Percentiles rank a stretch among this genome's conserved stretches.
phyloP scores from a whole-genome alignment of 1,284 basidiomycete genomes.

The Trichosporon sp. region DNA sequence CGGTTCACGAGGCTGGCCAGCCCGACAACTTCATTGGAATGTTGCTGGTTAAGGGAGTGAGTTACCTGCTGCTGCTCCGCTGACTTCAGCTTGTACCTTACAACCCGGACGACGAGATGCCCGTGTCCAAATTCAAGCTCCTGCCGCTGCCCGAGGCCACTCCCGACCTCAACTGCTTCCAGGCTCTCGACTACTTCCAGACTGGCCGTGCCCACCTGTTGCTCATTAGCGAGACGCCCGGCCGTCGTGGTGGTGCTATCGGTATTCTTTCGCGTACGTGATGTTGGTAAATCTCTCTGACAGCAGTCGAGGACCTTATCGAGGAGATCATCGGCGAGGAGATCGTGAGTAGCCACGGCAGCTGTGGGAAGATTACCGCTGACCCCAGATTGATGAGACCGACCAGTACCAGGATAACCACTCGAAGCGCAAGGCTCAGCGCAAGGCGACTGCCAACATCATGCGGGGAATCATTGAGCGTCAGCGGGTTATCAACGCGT shows the following conservation, averaged over 20 bases:
- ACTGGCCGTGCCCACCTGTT: conserved; percentile 92
- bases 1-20: conserved; percentile 77
- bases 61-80: conserved; percentile 25
- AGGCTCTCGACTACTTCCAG: conserved; percentile 69
- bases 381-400: conserved; percentile 77
- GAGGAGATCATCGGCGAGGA: conserved; percentile 60
- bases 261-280: conserved; percentile 67
- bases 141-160: conserved; percentile 89
- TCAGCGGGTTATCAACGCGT: conserved; percentile 50
- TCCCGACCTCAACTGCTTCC: conserved; percentile 78
- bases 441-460: conserved; percentile 70
- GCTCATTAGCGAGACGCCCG: conserved; percentile 80
- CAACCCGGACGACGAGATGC: conserved; percentile 77
- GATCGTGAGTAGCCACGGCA: too few relatives aligned
- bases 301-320: conserved; percentile 56
- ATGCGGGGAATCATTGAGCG: conserved; percentile 66
- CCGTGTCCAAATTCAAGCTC: conserved; percentile 72
- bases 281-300: too few relatives aligned
- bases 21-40: conserved; percentile 81
- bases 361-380: neutral
- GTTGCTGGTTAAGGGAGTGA: conserved; percentile 79
- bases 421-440: conserved; percentile 69
- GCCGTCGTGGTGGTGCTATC: conserved; percentile 74
- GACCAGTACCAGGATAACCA: conserved; percentile 84
- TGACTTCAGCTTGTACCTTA: conserved; percentile 76